These are phyloP conservation scores for Eucalyptus globulus DNA, from an alignment of 345 rosid genomes.

Conservation along the genomic window DNA sequence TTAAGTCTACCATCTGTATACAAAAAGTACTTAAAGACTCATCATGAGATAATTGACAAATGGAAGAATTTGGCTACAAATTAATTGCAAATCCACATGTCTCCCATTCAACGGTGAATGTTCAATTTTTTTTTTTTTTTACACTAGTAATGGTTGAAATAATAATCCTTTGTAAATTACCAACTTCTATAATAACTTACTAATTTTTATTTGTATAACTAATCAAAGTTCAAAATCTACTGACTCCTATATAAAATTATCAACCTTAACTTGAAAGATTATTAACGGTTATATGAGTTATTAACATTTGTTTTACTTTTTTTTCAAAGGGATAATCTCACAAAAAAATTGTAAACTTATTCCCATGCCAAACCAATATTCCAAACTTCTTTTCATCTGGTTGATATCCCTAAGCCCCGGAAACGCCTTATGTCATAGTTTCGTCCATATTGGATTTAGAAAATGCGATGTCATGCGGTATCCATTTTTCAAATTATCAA, in stretches of 20 bases:
- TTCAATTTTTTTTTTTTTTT: too few relatives aligned
- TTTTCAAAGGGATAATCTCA: background rate
- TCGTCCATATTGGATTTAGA: background rate
- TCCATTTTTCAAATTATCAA: background rate
- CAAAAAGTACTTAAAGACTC: background rate
- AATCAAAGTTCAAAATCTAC: too few relatives aligned
- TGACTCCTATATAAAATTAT: background rate
- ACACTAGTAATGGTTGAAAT: too few relatives aligned
- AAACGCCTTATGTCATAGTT: background rate
- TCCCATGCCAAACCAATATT: background rate
- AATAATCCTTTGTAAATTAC: background rate
- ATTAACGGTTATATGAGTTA: background rate
- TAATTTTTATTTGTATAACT: too few relatives aligned
- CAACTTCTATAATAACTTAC: background rate
- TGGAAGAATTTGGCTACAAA: background rate
- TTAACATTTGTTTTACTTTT: background rate
- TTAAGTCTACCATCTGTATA: background rate
- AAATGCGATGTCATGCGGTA: fast-evolving
- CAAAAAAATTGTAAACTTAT: background rate
- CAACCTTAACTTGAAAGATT: background rate
- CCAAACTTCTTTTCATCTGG: background rate
- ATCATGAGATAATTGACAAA: background rate
- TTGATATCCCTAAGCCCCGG: background rate
- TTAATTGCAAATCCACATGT: background rate
- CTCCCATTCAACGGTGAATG: too few relatives aligned